These are phyloP conservation scores for Abortiporus biennis DNA, from an alignment of 1,284 basidiomycete species.

Conservation along the genomic window DNA sequence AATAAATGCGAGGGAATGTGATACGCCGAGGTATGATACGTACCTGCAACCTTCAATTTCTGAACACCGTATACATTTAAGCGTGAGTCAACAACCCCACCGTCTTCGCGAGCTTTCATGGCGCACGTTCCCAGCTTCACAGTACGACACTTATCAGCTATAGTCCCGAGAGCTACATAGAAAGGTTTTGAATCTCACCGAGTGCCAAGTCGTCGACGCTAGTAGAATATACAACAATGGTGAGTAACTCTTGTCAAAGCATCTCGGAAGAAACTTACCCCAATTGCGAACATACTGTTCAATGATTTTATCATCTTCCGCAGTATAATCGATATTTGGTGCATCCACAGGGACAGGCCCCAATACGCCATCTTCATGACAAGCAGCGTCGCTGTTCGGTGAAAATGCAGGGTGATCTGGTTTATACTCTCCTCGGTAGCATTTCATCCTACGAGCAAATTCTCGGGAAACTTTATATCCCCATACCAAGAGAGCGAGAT, in stretches of 20 bases:
- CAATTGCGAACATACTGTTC: slow-evolving; percentile 34
- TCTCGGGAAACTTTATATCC: slow-evolving; percentile 56
- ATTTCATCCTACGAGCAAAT: slow-evolving; percentile 47
- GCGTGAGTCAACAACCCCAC: slow-evolving; percentile 55
- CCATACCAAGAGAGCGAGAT: slow-evolving; percentile 47
- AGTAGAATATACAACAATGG: background rate
- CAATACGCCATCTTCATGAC: slow-evolving; percentile 20
- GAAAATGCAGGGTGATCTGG: slow-evolving; percentile 44
- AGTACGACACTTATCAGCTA: background rate
- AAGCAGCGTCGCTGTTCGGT: slow-evolving; percentile 35
- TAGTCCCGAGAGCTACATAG: too few relatives aligned
- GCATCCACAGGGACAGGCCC: slow-evolving; percentile 35
- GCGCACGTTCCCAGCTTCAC: slow-evolving; percentile 58
- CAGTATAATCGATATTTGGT: slow-evolving; percentile 45
- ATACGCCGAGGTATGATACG: too few relatives aligned
- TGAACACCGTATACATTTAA: slow-evolving; percentile 60
- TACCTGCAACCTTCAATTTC: slow-evolving; percentile 54
- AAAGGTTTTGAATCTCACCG: slow-evolving; percentile 32
- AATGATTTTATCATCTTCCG: slow-evolving; percentile 46
- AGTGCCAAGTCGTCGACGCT: slow-evolving; percentile 50
- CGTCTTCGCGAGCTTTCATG: slow-evolving; percentile 52
- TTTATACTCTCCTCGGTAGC: slow-evolving; percentile 47
- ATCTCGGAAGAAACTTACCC: slow-evolving; percentile 19
- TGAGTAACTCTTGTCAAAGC: slow-evolving; percentile 10
- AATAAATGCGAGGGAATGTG: too few relatives aligned